Evolutionary conservation across 2,329 filamentous ascomycete species (phyloP).

Genomic region (Pseudocercospora pini-densiflorae): DNA sequence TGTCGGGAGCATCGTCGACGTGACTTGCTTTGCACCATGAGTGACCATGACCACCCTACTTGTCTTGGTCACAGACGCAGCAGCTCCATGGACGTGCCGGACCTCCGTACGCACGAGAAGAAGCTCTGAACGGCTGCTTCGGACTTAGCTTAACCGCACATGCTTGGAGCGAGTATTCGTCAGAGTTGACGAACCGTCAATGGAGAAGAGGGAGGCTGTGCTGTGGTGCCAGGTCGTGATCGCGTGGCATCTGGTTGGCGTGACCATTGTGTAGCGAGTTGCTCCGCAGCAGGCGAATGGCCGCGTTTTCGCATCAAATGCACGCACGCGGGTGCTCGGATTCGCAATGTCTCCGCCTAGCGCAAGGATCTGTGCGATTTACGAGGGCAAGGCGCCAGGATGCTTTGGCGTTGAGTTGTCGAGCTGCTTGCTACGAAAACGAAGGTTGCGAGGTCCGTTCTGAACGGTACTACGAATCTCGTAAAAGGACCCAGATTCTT

Average conservation of each 20-base stretch:
- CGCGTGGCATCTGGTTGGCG: slow-evolving; percentile 5
- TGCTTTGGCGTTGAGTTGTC: not conserved
- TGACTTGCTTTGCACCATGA: not conserved
- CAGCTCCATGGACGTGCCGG: not conserved
- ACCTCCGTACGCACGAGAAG: slow-evolving; percentile 3
- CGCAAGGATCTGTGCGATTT: slow-evolving; percentile 2
- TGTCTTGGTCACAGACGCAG: not conserved
- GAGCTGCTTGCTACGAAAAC: not conserved
- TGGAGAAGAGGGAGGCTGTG: slow-evolving; percentile 3
- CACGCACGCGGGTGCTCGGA: slow-evolving; percentile 2
- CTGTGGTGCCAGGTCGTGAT: not conserved
- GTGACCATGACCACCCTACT: not conserved
- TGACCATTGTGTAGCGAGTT: slow-evolving; percentile 3
- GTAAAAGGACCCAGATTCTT: not conserved
- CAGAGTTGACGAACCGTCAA: slow-evolving; percentile 1
- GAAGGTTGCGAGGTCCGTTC: not conserved
- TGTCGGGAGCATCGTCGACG: slow-evolving; percentile 1
- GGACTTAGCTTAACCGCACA: slow-evolving; percentile 6
- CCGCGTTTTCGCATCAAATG: not conserved
- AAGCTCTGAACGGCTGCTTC: slow-evolving; percentile 1
- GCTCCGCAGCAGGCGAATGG: not conserved
- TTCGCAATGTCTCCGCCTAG: slow-evolving; percentile 1
- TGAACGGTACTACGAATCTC: not conserved
- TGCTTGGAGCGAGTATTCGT: slow-evolving; percentile 3
- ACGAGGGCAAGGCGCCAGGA: slow-evolving; percentile 3